Percentiles rank a stretch among this genome's conserved stretches.
These are phyloP conservation scores for Phytophthora syringae DNA, from an alignment of 352 stramenopile genomes.

Conservation along the genomic window DNA sequence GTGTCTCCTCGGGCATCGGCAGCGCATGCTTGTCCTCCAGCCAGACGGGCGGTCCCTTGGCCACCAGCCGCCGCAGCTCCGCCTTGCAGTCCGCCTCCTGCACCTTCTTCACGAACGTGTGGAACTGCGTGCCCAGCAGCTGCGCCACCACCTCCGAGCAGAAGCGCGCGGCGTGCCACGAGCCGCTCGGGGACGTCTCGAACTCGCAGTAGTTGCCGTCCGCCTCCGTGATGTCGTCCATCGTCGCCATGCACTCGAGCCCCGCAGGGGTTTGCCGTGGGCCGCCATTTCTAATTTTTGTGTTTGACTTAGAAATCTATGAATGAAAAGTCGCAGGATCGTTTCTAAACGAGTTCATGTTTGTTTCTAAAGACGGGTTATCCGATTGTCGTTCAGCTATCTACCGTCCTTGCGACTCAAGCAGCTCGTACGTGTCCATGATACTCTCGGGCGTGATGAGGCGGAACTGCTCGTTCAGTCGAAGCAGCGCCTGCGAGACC, in stretches of 20 bases:
- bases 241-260: conserved; percentile 93
- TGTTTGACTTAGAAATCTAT: too few species aligned
- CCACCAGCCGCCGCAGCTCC: conserved; percentile 91
- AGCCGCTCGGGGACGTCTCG: conserved; percentile 89
- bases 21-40: conserved; percentile 93
- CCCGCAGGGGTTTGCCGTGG: conserved; percentile 86
- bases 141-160: conserved; percentile 79
- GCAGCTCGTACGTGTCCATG: conserved; percentile 81
- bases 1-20: conserved; percentile 90
- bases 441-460: conserved; percentile 93
- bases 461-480: conserved; percentile 89
- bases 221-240: conserved; percentile 96
- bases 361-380: too few species aligned
- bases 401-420: conserved; percentile 41
- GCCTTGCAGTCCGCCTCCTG: conserved; percentile 95
- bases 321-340: too few species aligned
- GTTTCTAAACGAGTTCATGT: too few species aligned
- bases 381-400: too few species aligned
- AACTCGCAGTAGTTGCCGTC: conserved; percentile 93
- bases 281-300: conserved; percentile 27
- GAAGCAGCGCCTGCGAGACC: conserved; percentile 90
- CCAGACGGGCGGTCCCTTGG: conserved; percentile 92
- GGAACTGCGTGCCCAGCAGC: conserved; percentile 91
- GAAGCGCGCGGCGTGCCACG: conserved; percentile 88
- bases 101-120: conserved; percentile 93